Base-by-base conservation (phyloP, 108 stramenopile genomes). In the Nannochloropsis oceanica region DNA sequence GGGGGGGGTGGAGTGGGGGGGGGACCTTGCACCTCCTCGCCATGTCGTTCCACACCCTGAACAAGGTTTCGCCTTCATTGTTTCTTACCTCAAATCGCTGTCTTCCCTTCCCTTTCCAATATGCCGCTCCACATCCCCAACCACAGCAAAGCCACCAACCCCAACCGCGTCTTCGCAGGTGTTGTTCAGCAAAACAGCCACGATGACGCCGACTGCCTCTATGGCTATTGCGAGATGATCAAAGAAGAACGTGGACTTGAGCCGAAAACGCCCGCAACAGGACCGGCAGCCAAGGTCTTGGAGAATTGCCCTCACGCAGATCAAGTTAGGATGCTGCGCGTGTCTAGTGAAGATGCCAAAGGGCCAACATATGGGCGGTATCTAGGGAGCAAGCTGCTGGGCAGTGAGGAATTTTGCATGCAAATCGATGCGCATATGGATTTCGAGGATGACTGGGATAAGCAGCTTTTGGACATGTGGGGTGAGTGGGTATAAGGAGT, bases 391-490 rank as follows among this genome's bases (percentile, higher is more conserved):
- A n/a, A 94, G 82, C 80, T 96, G 27, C 86, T 98, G 83, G 93
- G 95, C 34, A 95, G 96, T 85, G 96, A 98, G 93, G 96, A 98
- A 88, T 98, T 96, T 87, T 98, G 96, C 93, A 94, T 98, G 94
- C 95, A 97, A 89, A 94, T 95, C 73, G 96, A 96, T 93, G 92
- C 96, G 8, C 95, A 96, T 85, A 93, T 92, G 79, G 91, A 93
- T 81, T 95, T 98, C 85, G 90, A 89, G 8, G 79, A 92, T 43
- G 86, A 92, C 25, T 98, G 97, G 97, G 97, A 98, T n/a, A 73
- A 73, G 9, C 59, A 73, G 59, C 59, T 73, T 5, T 73, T 73
- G 59, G 59, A 73, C 59, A 73, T 73, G 59, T 73, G 59, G 59
- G 59, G 59, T 73, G n/a, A 18, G 59, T 73, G 59, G 22, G 34